These are phyloP conservation scores for Cyclotella sp. DNA, from an alignment of 108 stramenopile genomes.

Conservation along the genomic window DNA sequence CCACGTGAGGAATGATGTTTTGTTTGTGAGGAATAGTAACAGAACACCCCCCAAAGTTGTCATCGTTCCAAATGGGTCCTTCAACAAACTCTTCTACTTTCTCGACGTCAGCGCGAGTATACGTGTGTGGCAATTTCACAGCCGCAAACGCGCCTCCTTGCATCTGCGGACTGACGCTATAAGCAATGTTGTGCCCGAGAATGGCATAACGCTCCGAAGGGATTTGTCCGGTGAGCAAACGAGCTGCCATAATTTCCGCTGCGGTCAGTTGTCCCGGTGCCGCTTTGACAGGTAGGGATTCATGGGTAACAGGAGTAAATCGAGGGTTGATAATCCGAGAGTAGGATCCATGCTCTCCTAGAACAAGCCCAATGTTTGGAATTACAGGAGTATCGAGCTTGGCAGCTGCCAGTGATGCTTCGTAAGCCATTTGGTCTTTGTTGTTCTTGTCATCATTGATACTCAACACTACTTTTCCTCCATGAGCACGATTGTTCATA, in stretches of 20 bases:
- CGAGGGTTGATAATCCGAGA: conserved; percentile 93
- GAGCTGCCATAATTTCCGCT: conserved; percentile 89
- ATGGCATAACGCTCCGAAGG: conserved; percentile 83
- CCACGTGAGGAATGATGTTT: conserved; percentile 90
- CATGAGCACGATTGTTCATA: conserved; percentile 89
- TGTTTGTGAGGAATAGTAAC: conserved; percentile 99
- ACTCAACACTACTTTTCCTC: conserved; percentile 88
- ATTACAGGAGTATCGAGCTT: conserved; percentile 74
- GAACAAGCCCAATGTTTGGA: conserved; percentile 88
- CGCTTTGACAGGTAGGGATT: conserved; percentile 89
- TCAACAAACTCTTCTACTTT: conserved; percentile 87
- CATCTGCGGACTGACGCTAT: conserved; percentile 96
- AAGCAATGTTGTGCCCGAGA: conserved; percentile 93
- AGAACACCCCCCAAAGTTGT: conserved; percentile 87
- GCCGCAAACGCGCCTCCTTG: conserved; percentile 93
- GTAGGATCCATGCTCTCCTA: conserved; percentile 85
- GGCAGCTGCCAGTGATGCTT: conserved; percentile 68
- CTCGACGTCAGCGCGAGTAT: conserved; percentile 81
- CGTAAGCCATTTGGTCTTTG: conserved; percentile 82
- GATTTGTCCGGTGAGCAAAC: conserved; percentile 81
- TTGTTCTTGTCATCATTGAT: conserved; percentile 70
- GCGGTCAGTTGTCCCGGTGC: conserved; percentile 98
- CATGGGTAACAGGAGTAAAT: conserved; percentile 96
- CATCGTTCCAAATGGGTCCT: conserved; percentile 81
- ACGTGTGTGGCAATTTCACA: conserved; percentile 85